Evolutionary conservation across 306 rosid species (phyloP), one percentile per base, ranked within the genome.

Genomic region (Spatholobus suberectus): DNA sequence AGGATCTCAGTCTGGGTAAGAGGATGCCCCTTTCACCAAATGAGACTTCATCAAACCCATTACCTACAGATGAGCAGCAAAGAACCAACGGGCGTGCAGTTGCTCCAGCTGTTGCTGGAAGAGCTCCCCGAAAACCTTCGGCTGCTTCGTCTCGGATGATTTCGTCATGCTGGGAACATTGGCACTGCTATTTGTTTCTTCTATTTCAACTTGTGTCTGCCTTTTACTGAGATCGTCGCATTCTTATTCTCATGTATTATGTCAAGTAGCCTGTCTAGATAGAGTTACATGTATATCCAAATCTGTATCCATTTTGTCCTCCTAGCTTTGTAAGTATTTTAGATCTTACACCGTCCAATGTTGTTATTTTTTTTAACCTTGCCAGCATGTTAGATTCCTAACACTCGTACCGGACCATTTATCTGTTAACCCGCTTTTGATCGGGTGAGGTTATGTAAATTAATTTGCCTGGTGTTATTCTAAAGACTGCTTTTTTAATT

Each of bases 41-140:
- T 6, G 88, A 75, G 67, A 84, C 92, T 15, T 86, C 93, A 0
- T 71, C 98, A 54, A 92, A 77, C 73, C 91, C 91, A 32, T 86
- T 95, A 80, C 99, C 97, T 6, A 77, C 99, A 71, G 91, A 84
- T 81, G 96, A 89, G 81, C 99, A 93, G 71, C 99, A 95, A 91
- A 85, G 91, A 23, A 73, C 78, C 43, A 88, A 90, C 0, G 97
- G 93, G 76, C 89, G 47, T 32, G 93, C 98, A 18, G 87, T 91
- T 20, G 92, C 94, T 81, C 99, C 99, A 26, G 98, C 98, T 47
- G 91, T 93, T 59, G 97, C 99, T 34, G 99, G 96, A 87, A 89
- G 90, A 83, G 93, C 98, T 75, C 91, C 94, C n/a, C 82, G 87
- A 43, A 93, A 88, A 83, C 88, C 99, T 38, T 93, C 98, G 4